Percentiles rank a stretch among this genome's conserved stretches.
These are phyloP conservation scores for Punica granatum DNA, from an alignment of 345 rosid species.

Conservation along the genomic window DNA sequence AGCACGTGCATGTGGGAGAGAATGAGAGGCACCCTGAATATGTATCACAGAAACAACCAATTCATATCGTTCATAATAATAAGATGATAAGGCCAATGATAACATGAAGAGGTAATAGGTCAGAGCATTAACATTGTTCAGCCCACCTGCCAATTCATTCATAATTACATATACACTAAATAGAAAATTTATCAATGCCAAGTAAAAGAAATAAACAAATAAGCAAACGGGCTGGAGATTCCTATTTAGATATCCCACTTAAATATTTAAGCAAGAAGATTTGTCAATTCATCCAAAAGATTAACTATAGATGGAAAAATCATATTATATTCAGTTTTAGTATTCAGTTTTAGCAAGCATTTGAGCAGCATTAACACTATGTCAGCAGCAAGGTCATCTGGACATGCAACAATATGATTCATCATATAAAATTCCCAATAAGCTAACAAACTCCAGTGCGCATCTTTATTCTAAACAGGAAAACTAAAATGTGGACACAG, in stretches of 20 bases:
- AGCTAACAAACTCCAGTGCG: too few relatives aligned
- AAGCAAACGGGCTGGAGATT: background rate
- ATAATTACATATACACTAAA: background rate
- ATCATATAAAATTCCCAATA: too few relatives aligned
- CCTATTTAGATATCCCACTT: background rate
- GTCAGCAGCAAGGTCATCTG: too few relatives aligned
- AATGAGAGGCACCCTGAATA: constrained; percentile 45
- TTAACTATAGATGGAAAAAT: background rate
- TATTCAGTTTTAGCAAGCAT: background rate
- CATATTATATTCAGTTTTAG: background rate
- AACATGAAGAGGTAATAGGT: background rate
- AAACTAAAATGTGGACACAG: too few relatives aligned
- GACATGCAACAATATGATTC: too few relatives aligned
- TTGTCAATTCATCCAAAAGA: background rate
- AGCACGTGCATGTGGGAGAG: constrained; percentile 52
- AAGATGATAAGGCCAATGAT: background rate
- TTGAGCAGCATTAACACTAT: background rate
- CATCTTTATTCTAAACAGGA: too few relatives aligned
- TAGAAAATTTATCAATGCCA: background rate
- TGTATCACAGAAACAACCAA: constrained; percentile 7
- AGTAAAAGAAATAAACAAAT: background rate
- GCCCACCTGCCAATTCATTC: background rate
- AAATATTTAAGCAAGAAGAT: background rate
- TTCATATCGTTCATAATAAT: constrained; percentile 6
- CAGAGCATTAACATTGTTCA: background rate